These are phyloP conservation scores for Paecilomyces sp. DNA, from an alignment of 2,329 filamentous ascomycete genomes.

Conservation along the genomic window DNA sequence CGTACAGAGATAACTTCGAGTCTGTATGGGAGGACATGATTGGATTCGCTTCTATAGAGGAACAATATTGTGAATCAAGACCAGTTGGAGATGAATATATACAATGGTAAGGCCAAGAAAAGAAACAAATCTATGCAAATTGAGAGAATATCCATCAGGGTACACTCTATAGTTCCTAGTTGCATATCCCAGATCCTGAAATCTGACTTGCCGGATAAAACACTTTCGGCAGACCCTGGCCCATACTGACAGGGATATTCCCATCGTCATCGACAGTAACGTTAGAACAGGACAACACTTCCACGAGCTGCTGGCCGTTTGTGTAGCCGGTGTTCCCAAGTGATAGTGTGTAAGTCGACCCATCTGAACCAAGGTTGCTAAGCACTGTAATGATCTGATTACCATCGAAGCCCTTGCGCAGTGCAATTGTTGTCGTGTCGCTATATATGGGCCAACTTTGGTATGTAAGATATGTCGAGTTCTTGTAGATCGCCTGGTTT, in stretches of 20 bases:
- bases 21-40: too few relatives aligned
- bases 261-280: constrained; percentile 9
- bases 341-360: constrained; percentile 5
- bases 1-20: too few relatives aligned
- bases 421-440: constrained; percentile 28
- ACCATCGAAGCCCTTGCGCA: constrained; percentile 29
- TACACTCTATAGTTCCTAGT: neutral
- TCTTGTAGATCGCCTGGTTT: constrained; percentile 24
- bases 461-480: constrained; percentile 27
- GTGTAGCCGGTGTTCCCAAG: constrained; percentile 36
- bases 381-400: constrained; percentile 25
- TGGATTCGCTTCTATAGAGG: too few relatives aligned
- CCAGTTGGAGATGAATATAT: neutral
- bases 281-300: constrained; percentile 28
- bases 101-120: neutral
- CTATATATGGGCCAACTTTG: constrained; percentile 29
- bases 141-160: neutral
- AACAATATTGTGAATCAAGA: too few relatives aligned
- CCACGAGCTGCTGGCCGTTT: constrained; percentile 20
- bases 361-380: constrained; percentile 30
- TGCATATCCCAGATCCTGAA: constrained; percentile 10
- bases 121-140: neutral
- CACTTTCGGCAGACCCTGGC: constrained; percentile 10
- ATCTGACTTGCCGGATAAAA: constrained; percentile 10
- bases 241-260: constrained; percentile 6